Evolutionary conservation across 23 red algal genomes (phyloP).

Genomic region (Chondrus crispus): DNA sequence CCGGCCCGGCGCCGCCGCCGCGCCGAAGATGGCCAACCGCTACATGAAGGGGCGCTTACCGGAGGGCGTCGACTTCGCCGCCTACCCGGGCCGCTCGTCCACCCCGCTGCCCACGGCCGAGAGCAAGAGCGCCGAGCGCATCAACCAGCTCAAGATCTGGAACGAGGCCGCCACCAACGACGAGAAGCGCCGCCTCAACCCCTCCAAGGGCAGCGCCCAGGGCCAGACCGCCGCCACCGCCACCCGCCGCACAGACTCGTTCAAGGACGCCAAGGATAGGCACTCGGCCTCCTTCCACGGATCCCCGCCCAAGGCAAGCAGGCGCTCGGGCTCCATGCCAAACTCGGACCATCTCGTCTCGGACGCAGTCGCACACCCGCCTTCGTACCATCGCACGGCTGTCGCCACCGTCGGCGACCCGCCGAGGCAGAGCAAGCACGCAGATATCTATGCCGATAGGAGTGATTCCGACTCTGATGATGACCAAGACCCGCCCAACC

Average conservation of each 20-base stretch:
- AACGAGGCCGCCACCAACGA: slow-evolving; percentile 76
- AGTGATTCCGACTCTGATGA: slow-evolving; percentile 59
- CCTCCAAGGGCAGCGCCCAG: not conserved
- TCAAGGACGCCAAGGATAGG: slow-evolving; percentile 56
- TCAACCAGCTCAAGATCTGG: slow-evolving; percentile 84
- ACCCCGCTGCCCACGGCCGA: slow-evolving; percentile 74
- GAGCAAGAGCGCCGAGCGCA: slow-evolving; percentile 73
- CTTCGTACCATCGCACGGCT: not conserved
- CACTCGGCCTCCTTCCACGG: slow-evolving; percentile 58
- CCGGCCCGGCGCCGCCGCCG: not conserved
- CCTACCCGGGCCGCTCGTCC: slow-evolving; percentile 65
- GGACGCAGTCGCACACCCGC: not conserved
- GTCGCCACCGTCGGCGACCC: slow-evolving; percentile 14
- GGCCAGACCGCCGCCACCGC: not conserved
- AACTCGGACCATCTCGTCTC: not conserved
- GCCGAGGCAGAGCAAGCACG: not conserved
- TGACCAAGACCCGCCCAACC: not conserved
- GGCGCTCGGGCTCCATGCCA: not conserved
- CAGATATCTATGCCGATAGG: slow-evolving; percentile 47
- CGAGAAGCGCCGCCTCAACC: slow-evolving; percentile 60
- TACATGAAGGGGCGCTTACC: slow-evolving; percentile 80
- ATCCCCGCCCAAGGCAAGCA: not conserved
- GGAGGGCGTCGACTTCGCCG: slow-evolving; percentile 71
- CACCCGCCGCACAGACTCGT: slow-evolving; percentile 68
- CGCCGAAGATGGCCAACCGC: slow-evolving; percentile 50